These are phyloP conservation scores for Cicer bijugum DNA, from an alignment of 306 rosid genomes.

Conservation along the genomic window DNA sequence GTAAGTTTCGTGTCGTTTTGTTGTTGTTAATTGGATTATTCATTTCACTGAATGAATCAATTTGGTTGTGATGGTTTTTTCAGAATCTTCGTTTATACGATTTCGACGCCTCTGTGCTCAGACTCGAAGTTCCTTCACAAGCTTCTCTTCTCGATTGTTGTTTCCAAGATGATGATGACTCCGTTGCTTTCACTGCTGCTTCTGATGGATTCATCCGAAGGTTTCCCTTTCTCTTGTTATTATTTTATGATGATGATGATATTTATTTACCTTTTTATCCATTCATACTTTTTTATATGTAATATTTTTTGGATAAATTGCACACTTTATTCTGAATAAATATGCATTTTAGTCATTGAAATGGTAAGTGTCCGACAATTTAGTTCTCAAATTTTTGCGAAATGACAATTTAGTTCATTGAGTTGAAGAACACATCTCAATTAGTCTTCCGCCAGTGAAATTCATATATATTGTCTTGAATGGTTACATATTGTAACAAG, in stretches of 20 bases:
- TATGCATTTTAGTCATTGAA: no score
- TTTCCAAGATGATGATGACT: slow-evolving; percentile 56
- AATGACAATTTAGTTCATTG: no score
- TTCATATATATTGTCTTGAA: no score
- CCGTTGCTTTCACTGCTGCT: slow-evolving; percentile 59
- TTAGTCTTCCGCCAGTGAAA: no score
- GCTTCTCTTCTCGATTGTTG: slow-evolving; percentile 79
- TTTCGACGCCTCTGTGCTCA: slow-evolving; percentile 53
- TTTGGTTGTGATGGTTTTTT: not conserved
- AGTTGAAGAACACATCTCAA: no score
- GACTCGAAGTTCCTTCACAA: slow-evolving; percentile 61
- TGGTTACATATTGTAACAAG: no score
- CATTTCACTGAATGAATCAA: not conserved
- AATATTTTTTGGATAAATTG: no score
- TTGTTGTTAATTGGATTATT: not conserved
- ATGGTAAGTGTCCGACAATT: no score
- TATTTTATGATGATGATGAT: not conserved
- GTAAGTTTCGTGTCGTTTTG: slow-evolving; percentile 40
- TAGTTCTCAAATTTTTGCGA: no score
- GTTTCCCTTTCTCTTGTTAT: slow-evolving; percentile 27
- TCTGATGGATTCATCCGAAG: slow-evolving; percentile 76
- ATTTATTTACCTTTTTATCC: not conserved
- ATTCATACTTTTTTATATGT: no score
- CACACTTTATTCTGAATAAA: no score
- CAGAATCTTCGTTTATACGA: slow-evolving; percentile 80